phyloP scores from a whole-genome alignment of 306 rosid species.

The Coriaria nepalensis region DNA sequence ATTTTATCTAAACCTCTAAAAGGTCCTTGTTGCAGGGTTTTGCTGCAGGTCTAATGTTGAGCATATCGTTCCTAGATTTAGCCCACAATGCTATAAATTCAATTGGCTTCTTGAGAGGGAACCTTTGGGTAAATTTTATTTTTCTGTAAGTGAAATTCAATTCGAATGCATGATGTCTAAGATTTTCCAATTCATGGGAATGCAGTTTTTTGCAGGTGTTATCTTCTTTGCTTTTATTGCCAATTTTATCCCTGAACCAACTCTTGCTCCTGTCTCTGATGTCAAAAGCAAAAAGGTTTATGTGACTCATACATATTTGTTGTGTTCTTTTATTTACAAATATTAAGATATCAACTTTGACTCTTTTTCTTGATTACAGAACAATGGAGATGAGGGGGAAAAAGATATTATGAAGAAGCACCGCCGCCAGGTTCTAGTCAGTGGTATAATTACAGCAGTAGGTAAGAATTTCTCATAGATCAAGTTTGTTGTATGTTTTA shows the following conservation, averaged over 20 bases:
- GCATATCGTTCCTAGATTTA: slow-evolving; percentile 91
- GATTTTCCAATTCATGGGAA: slow-evolving; percentile 8
- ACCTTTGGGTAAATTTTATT: slow-evolving; percentile 62
- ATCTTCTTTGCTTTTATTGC: slow-evolving; percentile 68
- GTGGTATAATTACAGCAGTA: slow-evolving; percentile 83
- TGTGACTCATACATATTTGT: slow-evolving; percentile 9
- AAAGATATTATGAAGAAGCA: slow-evolving; percentile 85
- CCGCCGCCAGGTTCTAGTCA: slow-evolving; percentile 80
- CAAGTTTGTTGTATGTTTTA: slow-evolving; percentile 4
- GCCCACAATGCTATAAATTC: slow-evolving; percentile 97
- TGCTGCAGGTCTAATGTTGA: slow-evolving; percentile 94
- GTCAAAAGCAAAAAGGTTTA: slow-evolving; percentile 55
- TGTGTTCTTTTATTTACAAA: slow-evolving; percentile 10
- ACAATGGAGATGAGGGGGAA: slow-evolving; percentile 58
- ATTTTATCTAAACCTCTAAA: slow-evolving; percentile 4
- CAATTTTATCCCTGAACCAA: slow-evolving; percentile 82
- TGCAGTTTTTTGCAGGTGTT: slow-evolving; percentile 90
- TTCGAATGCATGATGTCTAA: slow-evolving; percentile 1
- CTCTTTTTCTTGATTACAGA: slow-evolving; percentile 40
- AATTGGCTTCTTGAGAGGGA: slow-evolving; percentile 83
- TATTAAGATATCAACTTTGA: slow-evolving; percentile 19
- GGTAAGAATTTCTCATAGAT: slow-evolving; percentile 35
- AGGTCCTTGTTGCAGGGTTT: slow-evolving; percentile 48
- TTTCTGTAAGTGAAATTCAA: neutral
- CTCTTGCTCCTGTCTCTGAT: slow-evolving; percentile 52